phyloP scores from a whole-genome alignment of 2,329 filamentous ascomycete species.

The Paracoccidioides brasiliensis region DNA sequence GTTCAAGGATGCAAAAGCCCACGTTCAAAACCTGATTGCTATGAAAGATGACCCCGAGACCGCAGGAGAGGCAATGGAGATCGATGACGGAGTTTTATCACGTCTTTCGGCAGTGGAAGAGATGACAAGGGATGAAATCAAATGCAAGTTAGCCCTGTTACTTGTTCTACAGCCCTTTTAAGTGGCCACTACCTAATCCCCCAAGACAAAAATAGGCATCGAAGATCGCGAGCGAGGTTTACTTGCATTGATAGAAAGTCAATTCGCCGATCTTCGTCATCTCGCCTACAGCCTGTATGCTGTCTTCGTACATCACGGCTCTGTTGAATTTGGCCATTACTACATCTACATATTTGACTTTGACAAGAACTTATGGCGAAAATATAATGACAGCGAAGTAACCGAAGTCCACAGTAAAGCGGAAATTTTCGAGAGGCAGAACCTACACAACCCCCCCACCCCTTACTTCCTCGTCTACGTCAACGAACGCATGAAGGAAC shows the following conservation, averaged over 20 bases:
- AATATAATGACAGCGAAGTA: constrained; percentile 84
- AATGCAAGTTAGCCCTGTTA: constrained; percentile 20
- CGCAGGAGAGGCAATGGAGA: constrained; percentile 28
- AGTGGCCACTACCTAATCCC: background rate
- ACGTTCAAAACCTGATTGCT: constrained; percentile 30
- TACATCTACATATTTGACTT: constrained; percentile 96
- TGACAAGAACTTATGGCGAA: constrained; percentile 65
- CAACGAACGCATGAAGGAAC: constrained; percentile 49
- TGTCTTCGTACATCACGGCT: constrained; percentile 74
- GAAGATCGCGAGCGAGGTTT: constrained; percentile 34
- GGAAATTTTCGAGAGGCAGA: constrained; percentile 56
- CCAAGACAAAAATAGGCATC: constrained; percentile 13
- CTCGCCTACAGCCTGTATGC: constrained; percentile 75
- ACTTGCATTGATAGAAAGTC: constrained; percentile 37
- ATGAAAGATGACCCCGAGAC: constrained; percentile 22
- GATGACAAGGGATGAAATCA: constrained; percentile 35
- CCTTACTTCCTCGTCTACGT: constrained; percentile 79
- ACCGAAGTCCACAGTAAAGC: constrained; percentile 50
- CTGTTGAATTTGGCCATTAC: constrained; percentile 68
- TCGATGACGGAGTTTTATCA: constrained; percentile 30
- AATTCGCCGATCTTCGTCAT: constrained; percentile 51
- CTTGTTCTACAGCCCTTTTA: background rate
- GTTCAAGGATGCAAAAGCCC: constrained; percentile 27
- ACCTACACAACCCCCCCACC: constrained; percentile 51
- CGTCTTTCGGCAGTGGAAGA: constrained; percentile 35